Evolutionary conservation across 345 rosid species (phyloP).

Genomic region (Laguncularia racemosa): DNA sequence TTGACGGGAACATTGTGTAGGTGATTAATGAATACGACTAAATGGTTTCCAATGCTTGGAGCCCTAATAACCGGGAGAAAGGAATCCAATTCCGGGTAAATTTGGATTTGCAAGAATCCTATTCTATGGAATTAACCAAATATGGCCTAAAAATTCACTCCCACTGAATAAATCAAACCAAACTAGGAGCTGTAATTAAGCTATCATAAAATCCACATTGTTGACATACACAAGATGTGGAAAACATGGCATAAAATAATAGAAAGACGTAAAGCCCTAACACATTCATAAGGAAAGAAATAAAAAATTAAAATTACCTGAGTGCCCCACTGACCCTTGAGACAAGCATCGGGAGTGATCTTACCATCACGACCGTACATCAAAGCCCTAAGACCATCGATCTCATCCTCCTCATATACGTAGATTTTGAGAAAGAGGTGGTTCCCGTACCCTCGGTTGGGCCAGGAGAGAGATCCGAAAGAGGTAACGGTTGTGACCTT

Average conservation of each 20-base stretch:
- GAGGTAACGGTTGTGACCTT: neutral
- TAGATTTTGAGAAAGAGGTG: slow-evolving; percentile 65
- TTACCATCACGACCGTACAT: slow-evolving; percentile 68
- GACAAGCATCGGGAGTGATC: slow-evolving; percentile 47
- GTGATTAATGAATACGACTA: too few relatives aligned
- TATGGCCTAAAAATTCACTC: too few relatives aligned
- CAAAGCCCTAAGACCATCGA: slow-evolving; percentile 62
- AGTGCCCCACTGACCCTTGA: slow-evolving; percentile 95
- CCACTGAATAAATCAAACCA: too few relatives aligned
- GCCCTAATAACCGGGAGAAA: too few relatives aligned
- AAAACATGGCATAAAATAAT: neutral
- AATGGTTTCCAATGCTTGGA: too few relatives aligned
- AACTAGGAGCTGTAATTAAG: too few relatives aligned
- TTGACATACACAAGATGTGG: too few relatives aligned
- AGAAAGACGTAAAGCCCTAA: neutral
- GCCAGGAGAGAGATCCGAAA: slow-evolving; percentile 41
- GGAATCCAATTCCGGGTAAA: too few relatives aligned
- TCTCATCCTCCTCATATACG: slow-evolving; percentile 80
- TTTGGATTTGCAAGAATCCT: too few relatives aligned
- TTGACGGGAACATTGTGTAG: too few relatives aligned
- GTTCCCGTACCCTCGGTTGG: slow-evolving; percentile 57
- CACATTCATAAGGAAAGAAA: neutral
- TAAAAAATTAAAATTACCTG: slow-evolving; percentile 40
- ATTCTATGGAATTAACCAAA: too few relatives aligned
- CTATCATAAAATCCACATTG: too few relatives aligned